A percentile compares a stretch with the other conserved stretches of the same genome.
Conservation (phyloP, 2,329 filamentous ascomycete species). For the Colletotrichum sp. region DNA sequence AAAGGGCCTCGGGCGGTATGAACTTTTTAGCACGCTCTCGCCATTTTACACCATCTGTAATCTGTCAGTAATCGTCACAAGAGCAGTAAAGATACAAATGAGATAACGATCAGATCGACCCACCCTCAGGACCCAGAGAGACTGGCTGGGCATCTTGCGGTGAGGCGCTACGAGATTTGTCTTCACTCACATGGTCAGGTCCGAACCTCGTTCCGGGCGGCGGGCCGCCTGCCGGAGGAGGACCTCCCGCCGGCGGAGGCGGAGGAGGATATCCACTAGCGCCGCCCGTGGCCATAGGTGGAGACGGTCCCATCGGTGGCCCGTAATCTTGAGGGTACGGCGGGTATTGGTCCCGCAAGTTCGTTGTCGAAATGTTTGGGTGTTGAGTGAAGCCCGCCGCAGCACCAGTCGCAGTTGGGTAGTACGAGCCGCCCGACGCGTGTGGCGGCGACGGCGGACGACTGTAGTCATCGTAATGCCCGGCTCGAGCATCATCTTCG, state of each 20-base stretch:
- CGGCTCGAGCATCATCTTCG: slow-evolving; percentile 37
- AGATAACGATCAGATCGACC: slow-evolving; percentile 23
- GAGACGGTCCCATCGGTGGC: slow-evolving; percentile 34
- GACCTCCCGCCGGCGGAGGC: slow-evolving; percentile 28
- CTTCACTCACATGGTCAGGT: slow-evolving; percentile 50
- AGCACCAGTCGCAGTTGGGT: slow-evolving; percentile 36
- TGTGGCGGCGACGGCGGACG: slow-evolving; percentile 52
- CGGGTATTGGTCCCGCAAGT: slow-evolving; percentile 36
- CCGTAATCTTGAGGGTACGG: slow-evolving; percentile 49
- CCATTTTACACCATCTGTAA: slow-evolving; percentile 34
- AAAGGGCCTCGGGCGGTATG: not conserved
- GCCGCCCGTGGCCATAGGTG: slow-evolving; percentile 25
- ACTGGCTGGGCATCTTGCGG: slow-evolving; percentile 20
- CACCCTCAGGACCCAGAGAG: slow-evolving; percentile 22
- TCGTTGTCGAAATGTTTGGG: slow-evolving; percentile 36
- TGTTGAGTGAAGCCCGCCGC: slow-evolving; percentile 39
- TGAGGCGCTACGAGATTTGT: slow-evolving; percentile 24
- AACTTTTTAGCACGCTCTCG: slow-evolving; percentile 6
- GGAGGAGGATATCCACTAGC: slow-evolving; percentile 30
- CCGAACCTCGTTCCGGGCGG: slow-evolving; percentile 29
- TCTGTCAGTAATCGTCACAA: not conserved
- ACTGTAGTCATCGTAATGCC: slow-evolving; percentile 38
- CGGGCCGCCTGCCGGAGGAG: slow-evolving; percentile 19
- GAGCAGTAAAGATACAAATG: not conserved
- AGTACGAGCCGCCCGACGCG: slow-evolving; percentile 57